A percentile compares a stretch with the other conserved stretches of the same genome.
Evolutionary conservation across 2,329 filamentous ascomycete species (phyloP).

Genomic region (Westerdykella ornata): DNA sequence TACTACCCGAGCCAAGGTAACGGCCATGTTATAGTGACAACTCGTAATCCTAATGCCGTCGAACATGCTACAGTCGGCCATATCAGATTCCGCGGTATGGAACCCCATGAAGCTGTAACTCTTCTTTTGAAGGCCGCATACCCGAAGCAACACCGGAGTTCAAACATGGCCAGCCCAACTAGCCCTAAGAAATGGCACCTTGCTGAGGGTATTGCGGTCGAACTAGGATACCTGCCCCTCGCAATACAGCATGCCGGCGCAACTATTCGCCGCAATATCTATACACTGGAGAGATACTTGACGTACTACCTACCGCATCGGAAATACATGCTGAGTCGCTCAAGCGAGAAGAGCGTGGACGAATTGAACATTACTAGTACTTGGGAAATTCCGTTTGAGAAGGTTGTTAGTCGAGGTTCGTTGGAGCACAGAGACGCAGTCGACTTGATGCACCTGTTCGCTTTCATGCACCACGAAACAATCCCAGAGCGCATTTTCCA

Average conservation of each 20-base stretch:
- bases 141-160: constrained; percentile 2
- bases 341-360: constrained; percentile 7
- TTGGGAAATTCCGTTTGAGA: constrained; percentile 22
- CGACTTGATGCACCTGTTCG: constrained; percentile 28
- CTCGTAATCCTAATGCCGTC: constrained; percentile 12
- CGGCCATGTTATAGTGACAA: constrained; percentile 17
- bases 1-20: constrained; percentile 14
- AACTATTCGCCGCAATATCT: constrained; percentile 17
- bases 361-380: constrained; percentile 21
- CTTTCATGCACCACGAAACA: constrained; percentile 27
- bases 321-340: constrained; percentile 11
- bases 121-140: constrained; percentile 16
- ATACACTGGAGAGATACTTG: constrained; percentile 19
- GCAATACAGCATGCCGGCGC: constrained; percentile 17
- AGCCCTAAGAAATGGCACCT: constrained; percentile 4
- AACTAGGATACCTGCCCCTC: constrained; percentile 17
- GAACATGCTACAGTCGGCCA: constrained; percentile 10
- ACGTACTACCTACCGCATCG: constrained; percentile 15
- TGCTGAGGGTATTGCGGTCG: constrained; percentile 12
- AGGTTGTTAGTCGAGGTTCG: constrained; percentile 12
- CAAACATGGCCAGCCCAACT: constrained; percentile 6
- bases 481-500: constrained; percentile 19
- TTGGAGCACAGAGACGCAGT: constrained; percentile 24
- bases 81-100: constrained; percentile 15
- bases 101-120: constrained; percentile 11